Evolutionary conservation across 495 filamentous ascomycete genomes (phyloP).

Genomic region (Margaritispora aquatica): DNA sequence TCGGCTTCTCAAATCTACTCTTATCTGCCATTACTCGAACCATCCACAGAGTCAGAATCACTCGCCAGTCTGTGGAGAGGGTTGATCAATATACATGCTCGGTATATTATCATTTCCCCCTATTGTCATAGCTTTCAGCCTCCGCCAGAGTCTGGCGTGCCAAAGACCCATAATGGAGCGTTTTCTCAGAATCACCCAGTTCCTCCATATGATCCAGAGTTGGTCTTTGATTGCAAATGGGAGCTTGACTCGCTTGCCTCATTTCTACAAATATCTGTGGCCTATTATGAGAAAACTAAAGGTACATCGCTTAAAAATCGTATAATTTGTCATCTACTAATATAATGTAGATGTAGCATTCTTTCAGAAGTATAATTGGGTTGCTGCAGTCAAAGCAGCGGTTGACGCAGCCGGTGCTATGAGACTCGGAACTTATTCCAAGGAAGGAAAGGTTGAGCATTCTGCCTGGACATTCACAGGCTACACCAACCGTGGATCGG

Average conservation of each 20-base stretch:
- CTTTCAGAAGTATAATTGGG: slow-evolving; percentile 56
- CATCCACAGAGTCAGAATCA: slow-evolving; percentile 40
- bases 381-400: slow-evolving; percentile 47
- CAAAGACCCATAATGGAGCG: slow-evolving; percentile 40
- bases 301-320: background rate
- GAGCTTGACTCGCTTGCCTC: slow-evolving; percentile 91
- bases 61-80: slow-evolving; percentile 84
- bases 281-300: slow-evolving; percentile 48
- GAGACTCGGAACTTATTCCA: slow-evolving; percentile 50
- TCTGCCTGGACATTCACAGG: slow-evolving; percentile 54
- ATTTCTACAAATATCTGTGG: slow-evolving; percentile 65
- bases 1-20: slow-evolving; percentile 92
- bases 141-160: slow-evolving; percentile 57
- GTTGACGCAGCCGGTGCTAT: slow-evolving; percentile 52
- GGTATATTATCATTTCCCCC: slow-evolving; percentile 86
- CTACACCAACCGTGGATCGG: slow-evolving; percentile 47
- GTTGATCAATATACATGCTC: slow-evolving; percentile 90
- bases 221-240: slow-evolving; percentile 97
- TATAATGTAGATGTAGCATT: slow-evolving; percentile 42
- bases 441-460: slow-evolving; percentile 43
- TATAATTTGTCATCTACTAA: background rate
- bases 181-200: slow-evolving; percentile 45
- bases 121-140: slow-evolving; percentile 99
- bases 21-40: slow-evolving; percentile 63
- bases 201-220: slow-evolving; percentile 70